Percentiles rank a stretch among this genome's conserved stretches.
These are phyloP conservation scores for Taphrina sp. DNA, from an alignment of 1,139 yeast species.

Conservation along the genomic window DNA sequence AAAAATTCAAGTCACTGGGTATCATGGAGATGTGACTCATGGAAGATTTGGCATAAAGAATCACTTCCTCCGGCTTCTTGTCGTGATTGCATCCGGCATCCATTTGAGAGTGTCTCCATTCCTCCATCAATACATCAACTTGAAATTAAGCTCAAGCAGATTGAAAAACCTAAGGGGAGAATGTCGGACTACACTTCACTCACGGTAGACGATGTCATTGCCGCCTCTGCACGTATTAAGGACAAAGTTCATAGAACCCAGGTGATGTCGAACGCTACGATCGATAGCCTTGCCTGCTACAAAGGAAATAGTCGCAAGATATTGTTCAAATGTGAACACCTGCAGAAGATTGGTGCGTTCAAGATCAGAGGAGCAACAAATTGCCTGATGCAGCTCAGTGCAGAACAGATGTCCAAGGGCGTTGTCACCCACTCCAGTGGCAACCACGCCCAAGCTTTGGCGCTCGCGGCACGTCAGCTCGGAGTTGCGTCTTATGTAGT, in stretches of 20 bases:
- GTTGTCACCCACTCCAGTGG: conserved; percentile 39
- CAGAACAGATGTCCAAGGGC: conserved; percentile 31
- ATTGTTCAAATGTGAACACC: conserved; percentile 37
- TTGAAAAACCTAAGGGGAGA: too few species aligned
- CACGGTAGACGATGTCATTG: conserved; percentile 33
- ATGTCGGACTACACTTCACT: too few species aligned
- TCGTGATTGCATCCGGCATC: too few species aligned
- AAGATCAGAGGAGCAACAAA: conserved; percentile 38
- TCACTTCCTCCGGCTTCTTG: too few species aligned
- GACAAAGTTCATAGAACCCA: conserved; percentile 35
- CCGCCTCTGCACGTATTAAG: conserved; percentile 32
- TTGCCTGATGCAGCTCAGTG: conserved; percentile 33
- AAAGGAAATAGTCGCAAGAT: conserved; percentile 1
- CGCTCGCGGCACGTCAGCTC: conserved; percentile 35
- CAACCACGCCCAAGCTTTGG: conserved; percentile 38
- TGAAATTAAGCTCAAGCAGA: too few species aligned
- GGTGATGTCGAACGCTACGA: conserved; percentile 33
- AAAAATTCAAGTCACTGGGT: too few species aligned
- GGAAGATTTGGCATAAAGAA: too few species aligned
- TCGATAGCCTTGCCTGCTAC: conserved; percentile 33
- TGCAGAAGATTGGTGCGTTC: conserved; percentile 38
- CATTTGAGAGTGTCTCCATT: too few species aligned
- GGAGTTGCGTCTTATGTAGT: conserved; percentile 34
- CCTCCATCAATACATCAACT: too few species aligned
- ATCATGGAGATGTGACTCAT: too few species aligned